Conservation (phyloP, 495 filamentous ascomycete genomes). For the Penicillium argentinense region DNA sequence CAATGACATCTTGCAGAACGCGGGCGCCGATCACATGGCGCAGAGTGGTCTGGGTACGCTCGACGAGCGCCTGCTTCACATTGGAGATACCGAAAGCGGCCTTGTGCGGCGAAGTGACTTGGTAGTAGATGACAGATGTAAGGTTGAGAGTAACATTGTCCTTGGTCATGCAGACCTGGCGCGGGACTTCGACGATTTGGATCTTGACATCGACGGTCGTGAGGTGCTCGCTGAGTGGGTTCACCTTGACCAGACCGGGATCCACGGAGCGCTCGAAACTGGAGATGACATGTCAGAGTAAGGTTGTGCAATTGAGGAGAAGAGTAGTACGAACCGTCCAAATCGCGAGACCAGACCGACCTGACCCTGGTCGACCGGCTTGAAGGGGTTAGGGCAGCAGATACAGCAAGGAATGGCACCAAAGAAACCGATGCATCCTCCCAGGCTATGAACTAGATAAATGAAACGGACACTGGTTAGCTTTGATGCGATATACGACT, state of each 20-base stretch:
- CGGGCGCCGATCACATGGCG: constrained; percentile 96
- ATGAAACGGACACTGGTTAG: constrained; percentile 11
- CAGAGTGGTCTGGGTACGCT: constrained; percentile 97
- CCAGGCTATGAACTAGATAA: constrained; percentile 67
- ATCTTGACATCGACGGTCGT: constrained; percentile 98
- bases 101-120: constrained; percentile 93
- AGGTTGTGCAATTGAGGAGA: background rate
- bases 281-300: constrained; percentile 3
- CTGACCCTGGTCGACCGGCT: constrained; percentile 87
- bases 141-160: constrained; percentile 95
- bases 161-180: constrained; percentile 99
- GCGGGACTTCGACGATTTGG: constrained; percentile 95
- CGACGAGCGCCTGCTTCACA: constrained; percentile 89
- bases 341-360: constrained; percentile 96
- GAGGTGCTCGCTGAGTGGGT: constrained; percentile 88
- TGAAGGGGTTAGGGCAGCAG: constrained; percentile 94
- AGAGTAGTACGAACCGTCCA: constrained; percentile 56
- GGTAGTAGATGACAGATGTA: constrained; percentile 98
- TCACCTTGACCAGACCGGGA: constrained; percentile 95
- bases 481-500: background rate
- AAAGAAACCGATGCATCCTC: constrained; percentile 71
- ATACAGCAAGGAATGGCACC: constrained; percentile 94
- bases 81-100: constrained; percentile 96
- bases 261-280: constrained; percentile 93
- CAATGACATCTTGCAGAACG: constrained; percentile 97